Percentiles rank a stretch among this genome's conserved stretches.
Evolutionary conservation across 768 basidiomycete species (phyloP).

Genomic region (Collybia nuda): DNA sequence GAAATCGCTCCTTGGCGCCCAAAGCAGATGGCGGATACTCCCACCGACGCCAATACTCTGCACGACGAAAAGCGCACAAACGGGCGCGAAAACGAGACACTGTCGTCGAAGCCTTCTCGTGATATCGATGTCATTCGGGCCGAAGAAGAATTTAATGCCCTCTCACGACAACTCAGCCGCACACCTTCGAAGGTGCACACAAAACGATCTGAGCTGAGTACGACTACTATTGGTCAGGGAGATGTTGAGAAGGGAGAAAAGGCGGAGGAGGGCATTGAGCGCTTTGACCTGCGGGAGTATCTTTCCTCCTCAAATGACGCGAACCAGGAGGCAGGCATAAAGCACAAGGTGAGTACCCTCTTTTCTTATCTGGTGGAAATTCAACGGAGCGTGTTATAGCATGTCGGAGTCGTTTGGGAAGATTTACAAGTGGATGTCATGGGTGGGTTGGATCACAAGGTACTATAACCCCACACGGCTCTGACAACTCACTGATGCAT

Average conservation of each 20-base stretch:
- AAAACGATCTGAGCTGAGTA: slow-evolving; percentile 19
- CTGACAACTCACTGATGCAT: not conserved
- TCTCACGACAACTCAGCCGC: slow-evolving; percentile 45
- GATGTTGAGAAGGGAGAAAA: slow-evolving; percentile 41
- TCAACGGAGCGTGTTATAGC: slow-evolving; percentile 29
- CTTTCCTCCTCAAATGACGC: slow-evolving; percentile 67
- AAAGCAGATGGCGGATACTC: slow-evolving; percentile 26
- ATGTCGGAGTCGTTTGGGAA: slow-evolving; percentile 77
- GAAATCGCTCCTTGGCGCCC: not conserved
- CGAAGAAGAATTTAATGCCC: slow-evolving; percentile 54
- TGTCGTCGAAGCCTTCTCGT: slow-evolving; percentile 4
- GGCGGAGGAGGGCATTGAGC: slow-evolving; percentile 20
- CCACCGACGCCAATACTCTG: slow-evolving; percentile 27
- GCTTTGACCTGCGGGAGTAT: slow-evolving; percentile 69
- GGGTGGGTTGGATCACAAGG: slow-evolving; percentile 59
- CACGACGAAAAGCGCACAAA: slow-evolving; percentile 18
- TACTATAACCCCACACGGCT: slow-evolving; percentile 15
- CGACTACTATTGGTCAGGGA: slow-evolving; percentile 33
- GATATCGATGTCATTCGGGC: slow-evolving; percentile 53
- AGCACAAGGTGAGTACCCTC: slow-evolving; percentile 47
- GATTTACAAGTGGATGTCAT: slow-evolving; percentile 61
- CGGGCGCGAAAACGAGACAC: slow-evolving; percentile 2
- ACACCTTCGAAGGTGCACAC: slow-evolving; percentile 22
- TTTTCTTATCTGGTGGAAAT: not conserved
- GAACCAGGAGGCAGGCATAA: slow-evolving; percentile 62